A percentile compares a stretch with the other conserved stretches of the same genome.
Evolutionary conservation across 2,329 filamentous ascomycete genomes (phyloP).

Genomic region (Tolypocladium ovalisporum): DNA sequence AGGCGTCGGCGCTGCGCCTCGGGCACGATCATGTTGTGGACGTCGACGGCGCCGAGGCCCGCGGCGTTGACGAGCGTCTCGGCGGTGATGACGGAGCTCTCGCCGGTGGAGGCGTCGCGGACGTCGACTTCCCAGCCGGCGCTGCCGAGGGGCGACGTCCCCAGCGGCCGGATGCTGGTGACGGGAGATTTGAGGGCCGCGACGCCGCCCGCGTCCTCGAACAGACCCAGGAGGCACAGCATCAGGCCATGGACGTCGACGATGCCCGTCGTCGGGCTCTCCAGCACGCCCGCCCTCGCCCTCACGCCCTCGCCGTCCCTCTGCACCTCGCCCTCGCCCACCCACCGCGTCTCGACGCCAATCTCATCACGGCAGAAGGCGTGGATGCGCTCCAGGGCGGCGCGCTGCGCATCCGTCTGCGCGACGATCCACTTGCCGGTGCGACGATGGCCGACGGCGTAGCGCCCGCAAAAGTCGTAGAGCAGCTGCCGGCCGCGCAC

Average conservation of each 20-base stretch:
- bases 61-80: conserved; percentile 78
- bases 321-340: conserved; percentile 50
- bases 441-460: conserved; percentile 59
- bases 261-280: conserved; percentile 79
- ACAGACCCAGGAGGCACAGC: conserved; percentile 64
- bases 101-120: conserved; percentile 31
- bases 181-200: conserved; percentile 61
- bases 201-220: conserved; percentile 68
- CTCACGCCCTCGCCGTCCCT: conserved; percentile 63
- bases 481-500: conserved; percentile 64
- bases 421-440: conserved; percentile 94
- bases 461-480: conserved; percentile 62
- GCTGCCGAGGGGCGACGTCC: conserved; percentile 29
- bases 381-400: conserved; percentile 44
- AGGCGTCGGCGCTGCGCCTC: conserved; percentile 43
- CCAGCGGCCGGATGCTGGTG: conserved; percentile 41
- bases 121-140: conserved; percentile 61
- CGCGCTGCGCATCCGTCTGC: conserved; percentile 61
- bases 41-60: conserved; percentile 62
- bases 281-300: conserved; percentile 64
- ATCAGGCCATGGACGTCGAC: conserved; percentile 81
- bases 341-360: conserved; percentile 62
- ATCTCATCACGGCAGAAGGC: conserved; percentile 26
- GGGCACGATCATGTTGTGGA: conserved; percentile 76
- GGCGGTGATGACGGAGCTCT: conserved; percentile 51